Conservation (phyloP, 257 asterid genomes). For the Primulina huaijiensis region DNA sequence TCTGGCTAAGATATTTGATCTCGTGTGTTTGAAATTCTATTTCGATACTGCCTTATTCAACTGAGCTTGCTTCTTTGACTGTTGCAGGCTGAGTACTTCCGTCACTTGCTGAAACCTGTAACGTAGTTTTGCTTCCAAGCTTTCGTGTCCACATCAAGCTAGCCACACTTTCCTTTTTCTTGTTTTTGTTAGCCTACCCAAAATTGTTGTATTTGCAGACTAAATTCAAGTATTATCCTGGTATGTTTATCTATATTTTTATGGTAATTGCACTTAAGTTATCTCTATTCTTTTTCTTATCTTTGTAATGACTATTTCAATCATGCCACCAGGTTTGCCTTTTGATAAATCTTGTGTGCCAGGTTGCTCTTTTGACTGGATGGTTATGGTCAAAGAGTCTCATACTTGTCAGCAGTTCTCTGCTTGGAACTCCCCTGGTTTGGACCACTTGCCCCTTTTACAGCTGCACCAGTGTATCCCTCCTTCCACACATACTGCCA, state of each 20-base stretch:
- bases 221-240: constrained; percentile 34
- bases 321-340: background rate
- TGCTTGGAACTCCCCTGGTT: constrained; percentile 42
- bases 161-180: constrained; percentile 34
- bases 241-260: constrained; percentile 38
- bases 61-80: constrained; percentile 28
- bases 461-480: constrained; percentile 38
- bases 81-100: constrained; percentile 83
- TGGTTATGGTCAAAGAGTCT: constrained; percentile 50
- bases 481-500: constrained; percentile 30
- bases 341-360: constrained; percentile 17
- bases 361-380: constrained; percentile 46
- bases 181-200: constrained; percentile 34
- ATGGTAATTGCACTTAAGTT: constrained; percentile 17
- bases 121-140: constrained; percentile 54
- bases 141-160: constrained; percentile 41
- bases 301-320: constrained; percentile 18
- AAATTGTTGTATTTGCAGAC: constrained; percentile 33
- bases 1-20: background rate
- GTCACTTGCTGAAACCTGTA: constrained; percentile 87
- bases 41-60: background rate
- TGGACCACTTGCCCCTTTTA: constrained; percentile 36
- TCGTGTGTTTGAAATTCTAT: constrained; percentile 7
- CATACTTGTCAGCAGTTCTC: constrained; percentile 41
- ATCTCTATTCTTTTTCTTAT: constrained; percentile 25